Evolutionary conservation across 2,329 filamentous ascomycete genomes (phyloP).

Genomic region (Microdochium paspali): DNA sequence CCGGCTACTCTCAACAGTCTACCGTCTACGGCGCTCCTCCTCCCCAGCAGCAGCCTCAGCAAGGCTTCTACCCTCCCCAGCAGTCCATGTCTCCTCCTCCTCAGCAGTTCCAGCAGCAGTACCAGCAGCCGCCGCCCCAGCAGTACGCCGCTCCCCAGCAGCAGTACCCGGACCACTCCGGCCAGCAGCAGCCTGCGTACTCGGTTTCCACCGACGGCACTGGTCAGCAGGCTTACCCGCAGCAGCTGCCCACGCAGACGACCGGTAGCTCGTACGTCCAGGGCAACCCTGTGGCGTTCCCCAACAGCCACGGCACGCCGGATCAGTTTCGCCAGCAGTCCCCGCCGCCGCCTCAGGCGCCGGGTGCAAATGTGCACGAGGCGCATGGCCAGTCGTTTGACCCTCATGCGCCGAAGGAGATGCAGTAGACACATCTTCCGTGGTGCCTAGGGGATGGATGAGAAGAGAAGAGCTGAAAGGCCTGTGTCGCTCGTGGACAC

Average conservation of each 20-base stretch:
- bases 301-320: constrained; percentile 8
- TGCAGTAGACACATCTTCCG: neutral
- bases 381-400: neutral
- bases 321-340: constrained; percentile 7
- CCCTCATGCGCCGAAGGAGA: neutral
- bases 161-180: constrained; percentile 3
- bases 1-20: neutral
- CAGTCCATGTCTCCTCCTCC: constrained; percentile 2
- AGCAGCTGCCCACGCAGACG: constrained; percentile 6
- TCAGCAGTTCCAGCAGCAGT: constrained; percentile 2
- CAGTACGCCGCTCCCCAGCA: constrained; percentile 2
- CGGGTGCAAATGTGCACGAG: neutral
- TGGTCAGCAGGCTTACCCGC: constrained; percentile 2
- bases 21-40: neutral
- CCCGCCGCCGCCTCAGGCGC: constrained; percentile 5
- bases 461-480: neutral
- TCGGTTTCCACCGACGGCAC: neutral
- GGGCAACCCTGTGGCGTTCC: constrained; percentile 4
- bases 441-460: neutral
- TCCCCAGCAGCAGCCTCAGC: neutral
- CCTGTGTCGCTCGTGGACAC: no score
- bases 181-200: neutral
- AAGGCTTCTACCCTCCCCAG: constrained; percentile 1
- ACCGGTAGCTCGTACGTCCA: constrained; percentile 10
- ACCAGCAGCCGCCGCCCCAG: neutral